phyloP scores from a whole-genome alignment of 805 yeast genomes.

The Grigorovia transvaalensis region DNA sequence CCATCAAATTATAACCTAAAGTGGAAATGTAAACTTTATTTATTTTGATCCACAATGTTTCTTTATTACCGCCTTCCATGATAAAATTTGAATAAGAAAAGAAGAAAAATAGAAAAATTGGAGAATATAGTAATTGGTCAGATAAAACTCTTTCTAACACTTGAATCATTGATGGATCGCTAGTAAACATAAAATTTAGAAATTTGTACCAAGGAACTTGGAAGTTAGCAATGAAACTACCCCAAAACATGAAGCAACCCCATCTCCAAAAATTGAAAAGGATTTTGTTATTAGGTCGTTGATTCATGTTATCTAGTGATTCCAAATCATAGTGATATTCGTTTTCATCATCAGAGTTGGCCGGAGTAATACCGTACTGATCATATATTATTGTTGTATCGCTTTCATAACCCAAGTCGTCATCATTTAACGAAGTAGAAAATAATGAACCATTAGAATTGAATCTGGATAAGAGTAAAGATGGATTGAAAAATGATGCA shows the following conservation, averaged over 20 bases:
- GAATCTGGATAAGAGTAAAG: conserved; percentile 6
- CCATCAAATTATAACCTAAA: conserved; percentile 52
- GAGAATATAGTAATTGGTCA: conserved; percentile 86
- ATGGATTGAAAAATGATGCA: not conserved
- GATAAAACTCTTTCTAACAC: conserved; percentile 79
- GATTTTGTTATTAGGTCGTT: not conserved
- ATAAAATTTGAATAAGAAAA: conserved; percentile 77
- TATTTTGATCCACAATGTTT: conserved; percentile 55
- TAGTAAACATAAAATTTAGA: conserved; percentile 64
- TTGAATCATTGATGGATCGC: conserved; percentile 74
- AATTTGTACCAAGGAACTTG: conserved; percentile 87
- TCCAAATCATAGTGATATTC: not conserved
- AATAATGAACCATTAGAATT: conserved; percentile 12
- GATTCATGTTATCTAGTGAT: conserved; percentile 1
- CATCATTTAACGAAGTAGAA: not conserved
- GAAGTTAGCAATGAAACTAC: conserved; percentile 66
- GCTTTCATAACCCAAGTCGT: conserved; percentile 12
- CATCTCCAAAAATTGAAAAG: conserved; percentile 58
- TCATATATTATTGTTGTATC: conserved; percentile 21
- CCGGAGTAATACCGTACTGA: conserved; percentile 18
- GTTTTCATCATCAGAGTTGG: conserved; percentile 2
- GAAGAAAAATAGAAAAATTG: conserved; percentile 68
- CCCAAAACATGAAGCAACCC: conserved; percentile 79
- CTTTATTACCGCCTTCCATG: conserved; percentile 61
- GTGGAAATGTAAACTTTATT: conserved; percentile 58